Percentiles rank a stretch among this genome's conserved stretches.
Evolutionary conservation across 345 rosid species (phyloP).

Genomic region (Eucalyptus sideroxylon): DNA sequence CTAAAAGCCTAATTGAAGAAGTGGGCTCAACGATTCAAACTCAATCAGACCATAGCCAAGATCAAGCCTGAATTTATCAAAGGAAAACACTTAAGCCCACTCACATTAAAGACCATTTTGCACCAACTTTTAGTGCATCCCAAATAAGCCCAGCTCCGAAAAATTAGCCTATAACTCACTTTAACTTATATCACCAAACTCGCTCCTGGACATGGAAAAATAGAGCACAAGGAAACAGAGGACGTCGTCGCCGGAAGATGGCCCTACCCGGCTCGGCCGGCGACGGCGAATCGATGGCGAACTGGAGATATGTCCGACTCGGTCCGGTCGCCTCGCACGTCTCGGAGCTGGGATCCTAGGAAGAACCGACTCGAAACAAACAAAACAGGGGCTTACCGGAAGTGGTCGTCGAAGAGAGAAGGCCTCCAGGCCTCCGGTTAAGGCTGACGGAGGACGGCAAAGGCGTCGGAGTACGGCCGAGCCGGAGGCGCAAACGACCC

Average conservation of each 20-base stretch:
- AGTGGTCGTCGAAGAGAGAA: neutral
- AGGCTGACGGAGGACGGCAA: neutral
- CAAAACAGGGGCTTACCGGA: neutral
- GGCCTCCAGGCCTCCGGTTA: neutral
- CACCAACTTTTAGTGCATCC: no score
- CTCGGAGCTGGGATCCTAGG: neutral
- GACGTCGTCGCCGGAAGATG: neutral
- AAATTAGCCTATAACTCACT: neutral
- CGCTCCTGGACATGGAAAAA: neutral
- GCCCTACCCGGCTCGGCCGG: neutral
- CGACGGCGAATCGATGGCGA: neutral
- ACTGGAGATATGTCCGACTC: neutral
- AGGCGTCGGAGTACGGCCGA: neutral
- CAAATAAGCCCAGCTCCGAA: neutral
- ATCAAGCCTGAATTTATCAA: neutral
- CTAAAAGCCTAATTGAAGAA: neutral
- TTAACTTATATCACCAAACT: neutral
- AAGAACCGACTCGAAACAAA: neutral
- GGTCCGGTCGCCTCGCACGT: neutral
- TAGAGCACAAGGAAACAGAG: neutral
- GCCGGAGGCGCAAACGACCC: neutral
- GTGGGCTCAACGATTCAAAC: neutral
- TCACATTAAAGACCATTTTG: neutral
- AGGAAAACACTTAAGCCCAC: neutral
- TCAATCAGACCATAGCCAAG: neutral